Conservation (phyloP, 2,329 filamentous ascomycete species). For the Stemphylium vesicarium region DNA sequence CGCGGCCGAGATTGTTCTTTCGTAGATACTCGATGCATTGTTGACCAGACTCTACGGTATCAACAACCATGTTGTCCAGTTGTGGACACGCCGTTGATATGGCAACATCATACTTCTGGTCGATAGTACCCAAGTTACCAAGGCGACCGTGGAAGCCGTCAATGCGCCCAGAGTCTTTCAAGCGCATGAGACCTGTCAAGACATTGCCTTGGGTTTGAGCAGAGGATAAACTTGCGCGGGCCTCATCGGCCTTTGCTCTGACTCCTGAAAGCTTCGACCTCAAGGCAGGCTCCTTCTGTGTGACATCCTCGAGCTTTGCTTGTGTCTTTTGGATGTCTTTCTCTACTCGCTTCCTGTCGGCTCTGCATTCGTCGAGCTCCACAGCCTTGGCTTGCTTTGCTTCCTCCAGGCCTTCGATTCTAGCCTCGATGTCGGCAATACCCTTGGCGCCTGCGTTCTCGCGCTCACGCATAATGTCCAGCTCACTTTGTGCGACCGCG, state of each 20-base stretch:
- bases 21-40: conserved; percentile 97
- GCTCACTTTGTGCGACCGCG: conserved; percentile 91
- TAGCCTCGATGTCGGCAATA: conserved; percentile 80
- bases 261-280: conserved; percentile 86
- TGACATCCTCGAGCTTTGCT: conserved; percentile 73
- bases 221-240: conserved; percentile 84
- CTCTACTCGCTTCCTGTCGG: conserved; percentile 73
- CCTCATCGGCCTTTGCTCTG: conserved; percentile 94
- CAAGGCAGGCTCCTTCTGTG: conserved; percentile 79
- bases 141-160: conserved; percentile 96
- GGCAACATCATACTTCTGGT: conserved; percentile 93
- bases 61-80: conserved; percentile 95
- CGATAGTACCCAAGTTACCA: conserved; percentile 91
- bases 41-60: conserved; percentile 93
- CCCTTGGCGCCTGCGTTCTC: conserved; percentile 86
- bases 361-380: conserved; percentile 78
- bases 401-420: conserved; percentile 75
- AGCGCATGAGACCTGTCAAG: conserved; percentile 85
- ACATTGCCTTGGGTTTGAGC: conserved; percentile 95
- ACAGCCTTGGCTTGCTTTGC: conserved; percentile 71
- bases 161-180: conserved; percentile 95
- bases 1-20: conserved; percentile 95
- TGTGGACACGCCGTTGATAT: conserved; percentile 94
- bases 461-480: conserved; percentile 88
- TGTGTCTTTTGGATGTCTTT: conserved; percentile 76